A percentile compares a stretch with the other conserved stretches of the same genome.
Conservation (phyloP, 176 grass and related monocot species). For the Rhynchospora pubera region DNA sequence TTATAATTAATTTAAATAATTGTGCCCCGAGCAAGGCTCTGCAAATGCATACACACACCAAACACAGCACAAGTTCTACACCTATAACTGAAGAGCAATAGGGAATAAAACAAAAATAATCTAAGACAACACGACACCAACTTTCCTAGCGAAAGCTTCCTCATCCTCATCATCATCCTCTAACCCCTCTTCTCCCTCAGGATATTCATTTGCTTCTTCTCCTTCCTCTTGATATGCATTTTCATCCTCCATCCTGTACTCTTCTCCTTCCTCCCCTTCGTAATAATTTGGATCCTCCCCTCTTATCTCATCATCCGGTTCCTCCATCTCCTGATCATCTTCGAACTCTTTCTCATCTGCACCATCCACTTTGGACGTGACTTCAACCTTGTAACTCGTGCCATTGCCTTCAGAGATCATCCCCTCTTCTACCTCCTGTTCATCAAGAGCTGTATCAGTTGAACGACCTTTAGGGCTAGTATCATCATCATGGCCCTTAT, state of each 20-base stretch:
- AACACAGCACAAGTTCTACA: slow-evolving; percentile 22
- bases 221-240: slow-evolving; percentile 46
- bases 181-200: slow-evolving; percentile 3
- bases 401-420: slow-evolving; percentile 33
- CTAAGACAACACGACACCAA: slow-evolving; percentile 66
- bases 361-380: slow-evolving; percentile 29
- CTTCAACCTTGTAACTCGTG: slow-evolving; percentile 9
- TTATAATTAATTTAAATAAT: slow-evolving; percentile 8
- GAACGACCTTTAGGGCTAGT: slow-evolving; percentile 37
- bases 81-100: slow-evolving; percentile 24
- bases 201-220: slow-evolving; percentile 50
- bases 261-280: slow-evolving; percentile 35
- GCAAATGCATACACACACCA: slow-evolving; percentile 20
- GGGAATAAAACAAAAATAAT: slow-evolving; percentile 9
- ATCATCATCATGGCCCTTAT: slow-evolving; percentile 21
- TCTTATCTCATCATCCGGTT: slow-evolving; percentile 42
- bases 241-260: slow-evolving; percentile 51
- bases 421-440: slow-evolving; percentile 46
- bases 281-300: slow-evolving; percentile 48
- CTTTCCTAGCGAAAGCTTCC: slow-evolving; percentile 78
- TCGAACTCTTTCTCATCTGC: slow-evolving; percentile 35
- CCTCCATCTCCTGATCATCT: slow-evolving; percentile 35
- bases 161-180: slow-evolving; percentile 64
- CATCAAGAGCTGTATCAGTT: slow-evolving; percentile 22
- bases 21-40: slow-evolving; percentile 16